phyloP scores from a whole-genome alignment of 164 flowering plant species.

The Tinospora cordifolia region DNA sequence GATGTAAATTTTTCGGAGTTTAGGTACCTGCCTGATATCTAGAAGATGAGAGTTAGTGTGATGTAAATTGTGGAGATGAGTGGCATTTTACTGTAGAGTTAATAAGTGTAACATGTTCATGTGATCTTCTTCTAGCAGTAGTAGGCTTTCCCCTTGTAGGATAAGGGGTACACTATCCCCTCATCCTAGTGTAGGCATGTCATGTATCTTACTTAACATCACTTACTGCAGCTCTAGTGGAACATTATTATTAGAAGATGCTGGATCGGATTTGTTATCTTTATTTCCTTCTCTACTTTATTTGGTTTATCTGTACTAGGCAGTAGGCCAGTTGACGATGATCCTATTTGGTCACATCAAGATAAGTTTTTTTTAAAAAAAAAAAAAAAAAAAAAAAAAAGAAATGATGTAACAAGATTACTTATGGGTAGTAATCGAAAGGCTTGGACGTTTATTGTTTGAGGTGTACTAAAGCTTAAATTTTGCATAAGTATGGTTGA shows the following conservation, averaged over 20 bases:
- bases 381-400: no score
- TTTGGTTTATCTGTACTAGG: no score
- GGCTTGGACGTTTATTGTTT: no score
- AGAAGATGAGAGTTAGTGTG: not conserved
- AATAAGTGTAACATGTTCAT: not conserved
- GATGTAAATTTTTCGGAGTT: not conserved
- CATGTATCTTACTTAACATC: not conserved
- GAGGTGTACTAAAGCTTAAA: no score
- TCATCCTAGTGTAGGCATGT: not conserved
- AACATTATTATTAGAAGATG: not conserved
- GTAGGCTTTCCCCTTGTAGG: not conserved
- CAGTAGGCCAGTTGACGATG: no score
- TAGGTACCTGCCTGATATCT: not conserved
- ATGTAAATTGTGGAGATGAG: slow-evolving; percentile 1
- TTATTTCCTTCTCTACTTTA: not conserved
- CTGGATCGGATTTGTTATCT: not conserved
- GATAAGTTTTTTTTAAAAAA: no score
- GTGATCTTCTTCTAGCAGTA: not conserved
- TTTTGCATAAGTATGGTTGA: no score
- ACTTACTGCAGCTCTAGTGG: not conserved
- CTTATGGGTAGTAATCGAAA: no score
- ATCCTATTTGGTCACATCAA: no score
- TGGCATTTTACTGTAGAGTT: not conserved
- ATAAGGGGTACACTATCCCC: not conserved
- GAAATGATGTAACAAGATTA: no score